Percentiles rank a stretch among this genome's conserved stretches.
These are phyloP conservation scores for Elongisporangium anandrum DNA, from an alignment of 352 stramenopile genomes.

Conservation along the genomic window DNA sequence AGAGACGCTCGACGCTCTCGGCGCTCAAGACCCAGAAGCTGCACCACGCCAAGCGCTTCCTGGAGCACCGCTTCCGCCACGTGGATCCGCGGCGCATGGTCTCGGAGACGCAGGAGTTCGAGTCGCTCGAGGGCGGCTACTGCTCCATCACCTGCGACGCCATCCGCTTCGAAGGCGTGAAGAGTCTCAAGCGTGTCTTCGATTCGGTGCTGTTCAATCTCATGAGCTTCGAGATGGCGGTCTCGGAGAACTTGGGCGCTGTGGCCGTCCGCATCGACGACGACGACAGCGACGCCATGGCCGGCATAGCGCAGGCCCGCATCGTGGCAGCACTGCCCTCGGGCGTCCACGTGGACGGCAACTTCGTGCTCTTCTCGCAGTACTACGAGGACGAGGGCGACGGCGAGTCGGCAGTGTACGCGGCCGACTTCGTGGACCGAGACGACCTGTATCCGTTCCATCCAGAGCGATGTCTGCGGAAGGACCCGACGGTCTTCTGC, in stretches of 20 bases:
- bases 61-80: conserved; percentile 19
- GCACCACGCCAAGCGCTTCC: conserved; percentile 20
- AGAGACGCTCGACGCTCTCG: conserved; percentile 13
- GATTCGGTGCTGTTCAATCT: conserved; percentile 28
- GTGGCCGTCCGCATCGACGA: conserved; percentile 35
- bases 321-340: conserved; percentile 23
- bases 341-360: conserved; percentile 27
- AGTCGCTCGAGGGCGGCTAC: conserved; percentile 20
- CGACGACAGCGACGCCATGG: conserved; percentile 19
- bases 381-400: conserved; percentile 16
- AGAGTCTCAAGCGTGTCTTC: conserved; percentile 27
- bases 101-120: conserved; percentile 24
- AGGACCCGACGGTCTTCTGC: conserved; percentile 14
- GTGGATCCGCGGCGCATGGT: conserved; percentile 19
- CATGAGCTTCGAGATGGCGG: conserved; percentile 34
- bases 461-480: conserved; percentile 16
- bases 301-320: conserved; percentile 23
- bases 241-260: conserved; percentile 29
- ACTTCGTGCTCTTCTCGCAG: conserved; percentile 27
- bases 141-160: conserved; percentile 21
- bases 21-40: conserved; percentile 23
- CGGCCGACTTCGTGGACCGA: conserved; percentile 28
- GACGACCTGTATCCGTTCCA: conserved; percentile 31
- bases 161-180: conserved; percentile 23
- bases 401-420: conserved; percentile 15